A percentile compares a stretch with the other conserved stretches of the same genome.
phyloP scores from a whole-genome alignment of 768 basidiomycete species.

The Russula griseocarnosa region DNA sequence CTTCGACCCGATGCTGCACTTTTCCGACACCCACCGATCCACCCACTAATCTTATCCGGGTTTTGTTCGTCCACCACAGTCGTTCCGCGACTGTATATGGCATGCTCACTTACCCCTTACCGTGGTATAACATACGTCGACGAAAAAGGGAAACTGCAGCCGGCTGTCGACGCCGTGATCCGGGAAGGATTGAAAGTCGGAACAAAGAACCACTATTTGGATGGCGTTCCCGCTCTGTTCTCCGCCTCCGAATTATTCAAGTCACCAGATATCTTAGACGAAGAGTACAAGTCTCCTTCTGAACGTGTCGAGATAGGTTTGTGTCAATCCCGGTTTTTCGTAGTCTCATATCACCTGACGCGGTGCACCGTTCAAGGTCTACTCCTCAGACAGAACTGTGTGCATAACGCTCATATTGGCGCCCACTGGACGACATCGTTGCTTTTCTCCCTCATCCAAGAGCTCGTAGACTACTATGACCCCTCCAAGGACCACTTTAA shows the following conservation, averaged over 20 bases:
- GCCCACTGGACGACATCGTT: conserved; percentile 68
- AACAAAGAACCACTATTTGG: conserved; percentile 68
- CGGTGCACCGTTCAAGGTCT: conserved; percentile 44
- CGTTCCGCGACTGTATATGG: conserved; percentile 69
- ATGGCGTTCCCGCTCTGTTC: conserved; percentile 69
- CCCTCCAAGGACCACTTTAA: conserved; percentile 40
- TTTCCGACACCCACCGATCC: conserved; percentile 41
- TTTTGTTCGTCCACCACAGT: conserved; percentile 40
- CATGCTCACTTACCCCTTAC: conserved; percentile 72
- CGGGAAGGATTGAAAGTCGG: conserved; percentile 85
- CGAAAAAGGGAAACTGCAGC: conserved; percentile 57
- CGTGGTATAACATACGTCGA: conserved; percentile 53
- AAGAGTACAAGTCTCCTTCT: conserved; percentile 39
- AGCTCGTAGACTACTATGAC: conserved; percentile 57
- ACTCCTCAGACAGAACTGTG: conserved; percentile 57
- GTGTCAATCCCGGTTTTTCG: conserved; percentile 23
- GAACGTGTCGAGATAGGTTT: conserved; percentile 59
- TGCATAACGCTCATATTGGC: conserved; percentile 61
- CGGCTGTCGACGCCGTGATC: conserved; percentile 64
- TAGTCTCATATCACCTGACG: neutral
- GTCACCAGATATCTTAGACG: conserved; percentile 36
- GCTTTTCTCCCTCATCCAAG: conserved; percentile 71
- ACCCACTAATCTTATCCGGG: conserved; percentile 44
- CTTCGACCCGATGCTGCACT: conserved; percentile 33
- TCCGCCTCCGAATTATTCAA: conserved; percentile 46